A percentile compares a stretch with the other conserved stretches of the same genome.
Evolutionary conservation across 805 yeast genomes (phyloP).

Genomic region (Hanseniaspora osmophila): DNA sequence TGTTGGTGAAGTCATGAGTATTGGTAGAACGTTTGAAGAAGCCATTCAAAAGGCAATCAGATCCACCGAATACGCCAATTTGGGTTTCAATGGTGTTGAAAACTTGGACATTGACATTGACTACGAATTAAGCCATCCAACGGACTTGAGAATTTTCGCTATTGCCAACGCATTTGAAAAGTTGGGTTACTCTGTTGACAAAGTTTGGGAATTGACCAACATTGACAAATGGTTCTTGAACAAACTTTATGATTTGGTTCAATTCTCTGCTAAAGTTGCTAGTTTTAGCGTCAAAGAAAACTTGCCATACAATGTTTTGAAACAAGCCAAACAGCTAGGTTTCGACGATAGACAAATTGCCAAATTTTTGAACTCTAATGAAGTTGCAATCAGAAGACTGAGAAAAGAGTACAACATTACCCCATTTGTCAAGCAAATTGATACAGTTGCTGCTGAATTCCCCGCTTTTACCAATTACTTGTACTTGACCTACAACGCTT

Average conservation of each 20-base stretch:
- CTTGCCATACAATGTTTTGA: slow-evolving; percentile 47
- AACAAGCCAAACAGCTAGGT: slow-evolving; percentile 85
- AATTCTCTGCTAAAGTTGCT: slow-evolving; percentile 50
- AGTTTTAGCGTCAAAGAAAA: slow-evolving; percentile 39
- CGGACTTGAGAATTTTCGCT: slow-evolving; percentile 94
- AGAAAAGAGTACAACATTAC: slow-evolving; percentile 69
- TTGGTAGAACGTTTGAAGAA: slow-evolving; percentile 95
- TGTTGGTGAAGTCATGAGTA: slow-evolving; percentile 98
- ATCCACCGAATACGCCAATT: slow-evolving; percentile 88
- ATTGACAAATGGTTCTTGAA: slow-evolving; percentile 94
- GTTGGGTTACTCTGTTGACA: slow-evolving; percentile 74
- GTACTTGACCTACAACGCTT: slow-evolving; percentile 91
- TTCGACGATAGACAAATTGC: slow-evolving; percentile 93
- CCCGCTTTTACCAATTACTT: slow-evolving; percentile 94
- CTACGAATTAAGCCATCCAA: slow-evolving; percentile 84
- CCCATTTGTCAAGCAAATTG: slow-evolving; percentile 94
- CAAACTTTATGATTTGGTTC: slow-evolving; percentile 64
- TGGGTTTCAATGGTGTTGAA: slow-evolving; percentile 81
- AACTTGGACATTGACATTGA: slow-evolving; percentile 81
- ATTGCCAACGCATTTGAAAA: slow-evolving; percentile 84
- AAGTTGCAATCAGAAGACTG: slow-evolving; percentile 66
- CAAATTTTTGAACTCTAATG: slow-evolving; percentile 44
- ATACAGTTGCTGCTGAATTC: slow-evolving; percentile 96
- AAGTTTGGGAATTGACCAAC: slow-evolving; percentile 78
- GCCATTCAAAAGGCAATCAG: slow-evolving; percentile 95